Conservation (phyloP, 345 rosid genomes). For the Citrus mangshanensis region DNA sequence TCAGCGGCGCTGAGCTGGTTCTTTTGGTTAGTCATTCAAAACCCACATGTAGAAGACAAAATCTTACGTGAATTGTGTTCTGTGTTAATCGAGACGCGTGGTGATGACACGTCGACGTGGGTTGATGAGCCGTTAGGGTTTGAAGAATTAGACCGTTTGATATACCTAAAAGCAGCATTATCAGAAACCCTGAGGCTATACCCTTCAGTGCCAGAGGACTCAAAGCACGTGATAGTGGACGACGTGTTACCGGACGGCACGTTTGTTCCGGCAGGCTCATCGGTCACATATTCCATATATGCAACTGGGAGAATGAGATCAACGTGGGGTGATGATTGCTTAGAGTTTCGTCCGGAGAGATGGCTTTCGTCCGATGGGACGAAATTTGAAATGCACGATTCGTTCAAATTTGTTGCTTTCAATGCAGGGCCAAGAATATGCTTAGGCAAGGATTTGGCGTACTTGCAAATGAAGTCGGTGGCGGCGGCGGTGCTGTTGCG, state of each 20-base stretch:
- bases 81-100: slow-evolving; percentile 69
- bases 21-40: slow-evolving; percentile 69
- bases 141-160: slow-evolving; percentile 70
- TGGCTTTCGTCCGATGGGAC: slow-evolving; percentile 68
- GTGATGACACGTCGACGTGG: slow-evolving; percentile 58
- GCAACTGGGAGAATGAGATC: slow-evolving; percentile 86
- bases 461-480: slow-evolving; percentile 87
- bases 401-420: slow-evolving; percentile 82
- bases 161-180: slow-evolving; percentile 81
- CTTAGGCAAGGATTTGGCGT: slow-evolving; percentile 81
- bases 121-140: slow-evolving; percentile 60
- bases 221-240: slow-evolving; percentile 71
- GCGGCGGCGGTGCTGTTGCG: slow-evolving; percentile 74
- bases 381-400: slow-evolving; percentile 55
- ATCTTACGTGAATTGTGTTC: slow-evolving; percentile 62
- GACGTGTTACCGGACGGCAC: slow-evolving; percentile 92
- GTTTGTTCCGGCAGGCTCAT: slow-evolving; percentile 83
- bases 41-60: slow-evolving; percentile 65
- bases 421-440: slow-evolving; percentile 95
- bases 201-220: slow-evolving; percentile 93
- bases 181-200: slow-evolving; percentile 85
- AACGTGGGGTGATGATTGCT: slow-evolving; percentile 88
- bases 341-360: slow-evolving; percentile 81
- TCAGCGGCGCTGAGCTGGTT: slow-evolving; percentile 93
- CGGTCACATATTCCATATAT: slow-evolving; percentile 86